These are phyloP conservation scores for Ceratopteris richardii DNA, from an alignment of 75 land plant genomes.

Conservation along the genomic window DNA sequence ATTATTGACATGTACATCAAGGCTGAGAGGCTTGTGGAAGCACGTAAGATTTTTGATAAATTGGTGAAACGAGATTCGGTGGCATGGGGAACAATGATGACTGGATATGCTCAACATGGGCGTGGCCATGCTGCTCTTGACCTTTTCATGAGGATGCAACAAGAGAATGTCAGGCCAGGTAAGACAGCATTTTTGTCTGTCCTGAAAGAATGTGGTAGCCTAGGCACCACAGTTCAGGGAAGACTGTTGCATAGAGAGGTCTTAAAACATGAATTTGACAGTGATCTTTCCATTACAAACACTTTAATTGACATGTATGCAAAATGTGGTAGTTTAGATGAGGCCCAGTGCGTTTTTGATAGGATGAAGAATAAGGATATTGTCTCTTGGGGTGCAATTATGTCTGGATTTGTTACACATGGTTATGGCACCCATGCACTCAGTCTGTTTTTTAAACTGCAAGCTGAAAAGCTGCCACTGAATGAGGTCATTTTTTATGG, in stretches of 20 bases:
- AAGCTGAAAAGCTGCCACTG: constrained; percentile 19
- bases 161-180: constrained; percentile 13
- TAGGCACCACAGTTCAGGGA: constrained; percentile 10
- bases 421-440: constrained; percentile 17
- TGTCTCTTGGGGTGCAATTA: constrained; percentile 30
- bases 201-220: constrained; percentile 8
- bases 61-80: constrained; percentile 48
- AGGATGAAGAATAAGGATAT: not conserved
- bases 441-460: not conserved
- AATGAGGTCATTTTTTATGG: constrained; percentile 51
- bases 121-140: constrained; percentile 27
- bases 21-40: constrained; percentile 25
- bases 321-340: not conserved
- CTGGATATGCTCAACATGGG: constrained; percentile 46
- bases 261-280: not conserved
- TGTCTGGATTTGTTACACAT: constrained; percentile 28
- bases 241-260: not conserved
- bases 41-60: constrained; percentile 45
- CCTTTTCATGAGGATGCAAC: constrained; percentile 37
- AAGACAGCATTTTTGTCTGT: constrained; percentile 3
- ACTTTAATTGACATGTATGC: constrained; percentile 6
- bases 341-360: not conserved
- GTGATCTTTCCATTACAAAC: not conserved
- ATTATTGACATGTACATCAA: constrained; percentile 14
- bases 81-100: constrained; percentile 61